Evolutionary conservation across 139 green algal species (phyloP).

Genomic region (Tetraselmis chui): DNA sequence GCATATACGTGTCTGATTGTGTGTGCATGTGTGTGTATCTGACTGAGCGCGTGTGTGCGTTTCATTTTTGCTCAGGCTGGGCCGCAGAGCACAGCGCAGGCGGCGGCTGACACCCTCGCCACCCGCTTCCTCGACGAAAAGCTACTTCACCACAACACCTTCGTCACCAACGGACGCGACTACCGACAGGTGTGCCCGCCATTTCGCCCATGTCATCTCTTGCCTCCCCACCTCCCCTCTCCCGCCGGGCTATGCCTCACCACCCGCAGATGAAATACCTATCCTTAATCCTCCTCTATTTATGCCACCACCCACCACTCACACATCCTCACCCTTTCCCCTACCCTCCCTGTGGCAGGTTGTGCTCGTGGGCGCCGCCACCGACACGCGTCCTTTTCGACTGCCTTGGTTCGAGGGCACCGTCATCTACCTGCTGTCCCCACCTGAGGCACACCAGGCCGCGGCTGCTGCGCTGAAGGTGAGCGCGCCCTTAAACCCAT

Average conservation of each 20-base stretch:
- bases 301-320: constrained; percentile 14
- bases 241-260: constrained; percentile 36
- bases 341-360: constrained; percentile 36
- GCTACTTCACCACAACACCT: constrained; percentile 26
- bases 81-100: not conserved
- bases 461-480: constrained; percentile 35
- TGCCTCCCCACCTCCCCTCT: constrained; percentile 32
- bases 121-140: constrained; percentile 41
- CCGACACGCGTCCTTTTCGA: constrained; percentile 61
- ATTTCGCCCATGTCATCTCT: not conserved
- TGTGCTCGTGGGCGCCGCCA: constrained; percentile 61
- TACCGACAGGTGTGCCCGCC: not conserved
- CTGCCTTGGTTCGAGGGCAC: constrained; percentile 60
- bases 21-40: no score
- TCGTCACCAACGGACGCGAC: constrained; percentile 14
- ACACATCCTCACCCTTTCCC: not conserved
- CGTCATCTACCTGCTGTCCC: constrained; percentile 57
- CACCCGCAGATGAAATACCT: constrained; percentile 30
- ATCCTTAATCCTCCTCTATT: not conserved
- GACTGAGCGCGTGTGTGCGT: no score
- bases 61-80: not conserved
- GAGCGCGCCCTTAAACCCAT: no score
- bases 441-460: constrained; percentile 36
- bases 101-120: constrained; percentile 23
- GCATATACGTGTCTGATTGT: no score